Conservation (phyloP, 2,329 filamentous ascomycete species). For the Neonectria faginata region DNA sequence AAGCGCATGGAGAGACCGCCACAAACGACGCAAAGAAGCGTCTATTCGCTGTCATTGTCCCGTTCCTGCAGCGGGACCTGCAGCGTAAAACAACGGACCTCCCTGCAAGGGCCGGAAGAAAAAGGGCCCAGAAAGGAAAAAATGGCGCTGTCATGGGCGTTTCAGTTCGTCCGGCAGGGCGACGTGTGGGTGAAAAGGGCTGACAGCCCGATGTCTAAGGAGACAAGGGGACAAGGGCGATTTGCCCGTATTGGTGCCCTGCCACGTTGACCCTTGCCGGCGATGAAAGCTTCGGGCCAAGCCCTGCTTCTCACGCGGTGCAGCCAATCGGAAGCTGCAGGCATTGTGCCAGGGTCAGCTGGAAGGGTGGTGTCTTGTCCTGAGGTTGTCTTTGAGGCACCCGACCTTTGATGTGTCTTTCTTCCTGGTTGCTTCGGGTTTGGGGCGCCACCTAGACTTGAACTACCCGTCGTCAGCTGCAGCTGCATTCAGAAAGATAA, state of each 20-base stretch:
- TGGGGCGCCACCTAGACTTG: background rate
- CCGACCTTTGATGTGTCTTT: background rate
- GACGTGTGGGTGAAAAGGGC: constrained; percentile 20
- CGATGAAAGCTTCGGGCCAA: constrained; percentile 11
- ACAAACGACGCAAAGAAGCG: background rate
- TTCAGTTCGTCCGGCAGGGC: constrained; percentile 19
- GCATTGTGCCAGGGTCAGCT: background rate
- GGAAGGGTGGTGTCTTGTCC: background rate
- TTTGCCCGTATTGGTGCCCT: constrained; percentile 1
- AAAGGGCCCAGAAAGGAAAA: constrained; percentile 3
- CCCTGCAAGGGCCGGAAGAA: constrained; percentile 18
- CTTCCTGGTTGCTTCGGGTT: constrained; percentile 1
- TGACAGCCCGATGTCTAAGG: constrained; percentile 2
- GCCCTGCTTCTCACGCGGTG: constrained; percentile 8
- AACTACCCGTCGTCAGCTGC: background rate
- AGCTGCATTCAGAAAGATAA: background rate
- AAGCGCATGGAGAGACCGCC: background rate
- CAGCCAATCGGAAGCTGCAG: constrained; percentile 19
- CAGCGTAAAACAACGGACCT: constrained; percentile 17
- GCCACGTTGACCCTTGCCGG: constrained; percentile 27
- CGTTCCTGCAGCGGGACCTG: constrained; percentile 17
- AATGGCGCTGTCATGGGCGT: constrained; percentile 24
- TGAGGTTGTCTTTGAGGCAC: background rate
- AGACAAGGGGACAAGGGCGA: too few species aligned
- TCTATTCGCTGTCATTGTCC: constrained; percentile 17